These are phyloP conservation scores for Vitis hybrid DNA, from an alignment of 177 flowering plant species.

Conservation along the genomic window DNA sequence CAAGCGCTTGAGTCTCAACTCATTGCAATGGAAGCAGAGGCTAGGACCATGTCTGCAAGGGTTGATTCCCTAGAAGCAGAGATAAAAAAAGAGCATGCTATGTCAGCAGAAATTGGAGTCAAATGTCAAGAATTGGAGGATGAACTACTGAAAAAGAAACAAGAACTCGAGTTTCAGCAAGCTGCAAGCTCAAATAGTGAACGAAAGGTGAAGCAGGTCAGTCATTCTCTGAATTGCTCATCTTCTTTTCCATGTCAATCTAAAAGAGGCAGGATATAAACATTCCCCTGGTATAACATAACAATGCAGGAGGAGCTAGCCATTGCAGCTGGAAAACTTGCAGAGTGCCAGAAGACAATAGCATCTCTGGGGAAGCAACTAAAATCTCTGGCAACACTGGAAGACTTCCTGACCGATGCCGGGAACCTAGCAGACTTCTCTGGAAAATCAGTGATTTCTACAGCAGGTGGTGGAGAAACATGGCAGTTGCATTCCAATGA, in stretches of 20 bases:
- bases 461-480: constrained; percentile 27
- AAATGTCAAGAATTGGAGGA: constrained; percentile 61
- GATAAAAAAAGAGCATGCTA: constrained; percentile 48
- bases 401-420: constrained; percentile 61
- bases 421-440: constrained; percentile 42
- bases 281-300: too few relatives aligned
- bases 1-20: constrained; percentile 36
- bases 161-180: constrained; percentile 33
- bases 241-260: too few relatives aligned
- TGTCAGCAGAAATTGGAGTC: constrained; percentile 35
- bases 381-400: constrained; percentile 62
- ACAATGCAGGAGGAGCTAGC: constrained; percentile 50
- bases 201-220: constrained; percentile 56
- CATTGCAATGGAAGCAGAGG: constrained; percentile 47
- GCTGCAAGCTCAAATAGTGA: constrained; percentile 27
- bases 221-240: not conserved
- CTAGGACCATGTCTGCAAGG: constrained; percentile 30
- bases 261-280: too few relatives aligned
- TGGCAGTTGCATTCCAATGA: constrained; percentile 44
- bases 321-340: constrained; percentile 63
- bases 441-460: constrained; percentile 22
- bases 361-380: constrained; percentile 63
- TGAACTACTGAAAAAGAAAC: constrained; percentile 43
- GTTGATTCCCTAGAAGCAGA: constrained; percentile 40
- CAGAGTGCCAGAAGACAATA: constrained; percentile 70